Conservation (phyloP, 176 grass and related monocot genomes). For the Microstegium vimineum region DNA sequence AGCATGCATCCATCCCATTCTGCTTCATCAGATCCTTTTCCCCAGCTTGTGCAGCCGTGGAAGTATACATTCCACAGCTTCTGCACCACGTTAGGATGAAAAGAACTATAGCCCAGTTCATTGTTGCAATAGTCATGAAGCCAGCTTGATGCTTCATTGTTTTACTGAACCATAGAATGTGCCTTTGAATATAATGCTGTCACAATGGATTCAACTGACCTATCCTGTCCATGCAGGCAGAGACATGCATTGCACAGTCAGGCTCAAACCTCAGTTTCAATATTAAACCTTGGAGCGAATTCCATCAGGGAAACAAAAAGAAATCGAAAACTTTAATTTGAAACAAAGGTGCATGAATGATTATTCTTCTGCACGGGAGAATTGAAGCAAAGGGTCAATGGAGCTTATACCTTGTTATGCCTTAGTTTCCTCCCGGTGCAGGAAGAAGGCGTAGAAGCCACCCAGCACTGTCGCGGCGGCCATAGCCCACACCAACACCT, state of each 20-base stretch:
- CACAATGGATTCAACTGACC: background rate
- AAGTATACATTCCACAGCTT: background rate
- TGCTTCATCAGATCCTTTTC: background rate
- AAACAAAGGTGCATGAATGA: background rate
- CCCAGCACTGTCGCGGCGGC: background rate
- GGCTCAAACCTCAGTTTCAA: background rate
- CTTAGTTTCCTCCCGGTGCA: background rate
- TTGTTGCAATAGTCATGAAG: background rate
- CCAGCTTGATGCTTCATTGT: background rate
- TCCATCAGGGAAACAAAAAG: background rate
- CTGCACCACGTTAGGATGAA: too few relatives aligned
- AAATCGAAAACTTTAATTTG: background rate
- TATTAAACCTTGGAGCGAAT: background rate
- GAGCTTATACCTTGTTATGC: background rate
- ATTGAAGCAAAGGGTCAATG: background rate
- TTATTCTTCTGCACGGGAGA: background rate
- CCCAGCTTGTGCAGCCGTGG: background rate
- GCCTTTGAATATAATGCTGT: background rate
- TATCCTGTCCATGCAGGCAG: background rate
- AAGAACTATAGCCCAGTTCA: background rate
- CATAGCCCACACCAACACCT: slow-evolving; percentile 2
- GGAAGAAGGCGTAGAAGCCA: slow-evolving; percentile 13
- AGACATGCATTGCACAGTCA: background rate
- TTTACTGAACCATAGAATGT: background rate
- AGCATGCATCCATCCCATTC: background rate